A percentile compares a stretch with the other conserved stretches of the same genome.
phyloP scores from a whole-genome alignment of 129 eudicot species.

The Chrysanthemum makinoi region DNA sequence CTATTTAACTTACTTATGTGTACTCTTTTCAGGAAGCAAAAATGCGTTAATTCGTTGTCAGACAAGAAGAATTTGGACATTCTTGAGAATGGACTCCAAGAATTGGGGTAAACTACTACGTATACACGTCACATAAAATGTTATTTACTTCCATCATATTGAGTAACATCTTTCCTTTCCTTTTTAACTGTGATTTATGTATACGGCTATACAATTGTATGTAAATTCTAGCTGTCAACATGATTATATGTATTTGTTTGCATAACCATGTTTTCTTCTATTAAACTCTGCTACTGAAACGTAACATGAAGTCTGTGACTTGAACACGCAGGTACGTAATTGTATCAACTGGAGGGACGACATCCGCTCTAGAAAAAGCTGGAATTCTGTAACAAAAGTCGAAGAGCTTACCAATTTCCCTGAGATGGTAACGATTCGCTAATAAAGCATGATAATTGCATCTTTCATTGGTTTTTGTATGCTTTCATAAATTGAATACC shows the following conservation, averaged over 20 bases:
- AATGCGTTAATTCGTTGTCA: conserved; percentile 78
- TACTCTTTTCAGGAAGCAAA: conserved; percentile 51
- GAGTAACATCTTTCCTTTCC: background rate
- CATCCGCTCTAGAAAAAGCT: conserved; percentile 69
- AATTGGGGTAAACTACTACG: conserved; percentile 63
- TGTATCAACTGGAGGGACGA: conserved; percentile 99
- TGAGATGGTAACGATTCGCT: no score
- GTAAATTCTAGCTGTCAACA: background rate
- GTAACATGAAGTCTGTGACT: conserved; percentile 8
- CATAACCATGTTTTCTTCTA: background rate
- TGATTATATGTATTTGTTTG: background rate
- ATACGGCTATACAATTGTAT: background rate
- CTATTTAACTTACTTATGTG: background rate
- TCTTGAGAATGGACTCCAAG: conserved; percentile 84
- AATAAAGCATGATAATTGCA: no score
- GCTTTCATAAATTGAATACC: no score
- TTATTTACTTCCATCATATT: no score
- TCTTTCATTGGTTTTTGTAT: no score
- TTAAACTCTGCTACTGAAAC: background rate
- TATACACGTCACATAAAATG: background rate
- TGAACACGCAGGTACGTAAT: conserved; percentile 56
- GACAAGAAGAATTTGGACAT: conserved; percentile 74
- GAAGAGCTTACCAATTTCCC: conserved; percentile 79
- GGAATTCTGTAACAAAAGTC: conserved; percentile 88
- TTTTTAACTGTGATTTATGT: background rate